phyloP scores from a whole-genome alignment of 2,329 filamentous ascomycete genomes.

The Xylaria sp. region DNA sequence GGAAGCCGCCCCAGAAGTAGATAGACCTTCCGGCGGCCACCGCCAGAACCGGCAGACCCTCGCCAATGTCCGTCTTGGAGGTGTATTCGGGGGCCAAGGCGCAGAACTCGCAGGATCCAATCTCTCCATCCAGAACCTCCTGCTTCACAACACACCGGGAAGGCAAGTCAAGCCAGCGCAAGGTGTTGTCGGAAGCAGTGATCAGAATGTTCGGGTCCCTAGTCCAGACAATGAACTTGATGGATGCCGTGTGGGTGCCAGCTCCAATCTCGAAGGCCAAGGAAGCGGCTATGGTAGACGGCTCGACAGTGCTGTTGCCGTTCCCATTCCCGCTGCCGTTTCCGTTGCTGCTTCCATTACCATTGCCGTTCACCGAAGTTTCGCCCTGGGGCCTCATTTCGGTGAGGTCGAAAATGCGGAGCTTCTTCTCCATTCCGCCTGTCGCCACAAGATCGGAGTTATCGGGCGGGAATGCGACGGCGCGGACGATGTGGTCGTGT shows the following conservation, averaged over 20 bases:
- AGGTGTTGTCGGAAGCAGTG: conserved; percentile 87
- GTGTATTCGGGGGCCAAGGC: conserved; percentile 62
- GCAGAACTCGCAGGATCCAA: conserved; percentile 91
- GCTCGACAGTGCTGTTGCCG: conserved; percentile 36
- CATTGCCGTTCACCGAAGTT: conserved; percentile 37
- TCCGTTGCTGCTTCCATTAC: conserved; percentile 36
- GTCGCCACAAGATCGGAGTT: conserved; percentile 85
- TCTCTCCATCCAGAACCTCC: conserved; percentile 77
- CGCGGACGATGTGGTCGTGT: conserved; percentile 93
- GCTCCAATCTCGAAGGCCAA: conserved; percentile 84
- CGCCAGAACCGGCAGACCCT: conserved; percentile 73
- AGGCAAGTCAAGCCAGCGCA: conserved; percentile 93
- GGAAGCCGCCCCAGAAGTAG: conserved; percentile 83
- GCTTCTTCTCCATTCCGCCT: conserved; percentile 93
- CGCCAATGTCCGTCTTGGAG: conserved; percentile 64
- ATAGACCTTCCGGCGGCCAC: conserved; percentile 93
- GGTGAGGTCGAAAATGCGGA: conserved; percentile 88
- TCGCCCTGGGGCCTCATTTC: conserved; percentile 51
- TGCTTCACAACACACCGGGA: conserved; percentile 75
- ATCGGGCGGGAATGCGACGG: conserved; percentile 85
- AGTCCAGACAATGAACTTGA: conserved; percentile 97
- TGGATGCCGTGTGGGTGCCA: conserved; percentile 80
- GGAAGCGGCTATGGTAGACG: conserved; percentile 58
- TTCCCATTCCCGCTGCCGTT: conserved; percentile 34
- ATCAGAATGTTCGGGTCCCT: conserved; percentile 84